Evolutionary conservation across 2,329 filamentous ascomycete species (phyloP).

Genomic region (Orbilia brochopaga): DNA sequence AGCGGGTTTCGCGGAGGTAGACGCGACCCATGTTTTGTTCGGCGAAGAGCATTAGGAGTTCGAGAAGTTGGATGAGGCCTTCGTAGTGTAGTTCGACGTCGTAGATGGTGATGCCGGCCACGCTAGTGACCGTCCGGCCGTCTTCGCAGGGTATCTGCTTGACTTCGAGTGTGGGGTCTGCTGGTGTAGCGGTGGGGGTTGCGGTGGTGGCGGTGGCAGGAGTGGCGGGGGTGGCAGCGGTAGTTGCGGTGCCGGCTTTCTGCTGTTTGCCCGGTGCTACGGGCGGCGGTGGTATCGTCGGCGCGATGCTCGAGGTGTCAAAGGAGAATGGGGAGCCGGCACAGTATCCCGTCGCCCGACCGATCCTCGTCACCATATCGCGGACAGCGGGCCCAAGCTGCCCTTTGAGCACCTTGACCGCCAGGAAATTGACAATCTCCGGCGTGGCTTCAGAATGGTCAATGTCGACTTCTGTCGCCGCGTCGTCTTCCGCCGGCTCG

Average conservation of each 20-base stretch:
- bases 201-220: too few species aligned
- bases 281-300: background rate
- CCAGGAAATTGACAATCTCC: slow-evolving; percentile 48
- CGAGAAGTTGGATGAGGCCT: slow-evolving; percentile 39
- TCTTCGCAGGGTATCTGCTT: slow-evolving; percentile 47
- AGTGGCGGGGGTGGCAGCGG: too few species aligned
- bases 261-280: background rate
- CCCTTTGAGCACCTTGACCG: slow-evolving; percentile 45
- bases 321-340: slow-evolving; percentile 12
- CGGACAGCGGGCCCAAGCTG: slow-evolving; percentile 43
- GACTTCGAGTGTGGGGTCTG: slow-evolving; percentile 27
- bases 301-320: slow-evolving; percentile 1
- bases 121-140: slow-evolving; percentile 39
- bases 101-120: slow-evolving; percentile 48
- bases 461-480: slow-evolving; percentile 45
- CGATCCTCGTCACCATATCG: slow-evolving; percentile 48
- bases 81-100: slow-evolving; percentile 48
- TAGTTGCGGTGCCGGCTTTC: too few species aligned
- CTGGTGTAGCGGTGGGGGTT: too few species aligned
- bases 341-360: slow-evolving; percentile 38
- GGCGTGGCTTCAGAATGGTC: slow-evolving; percentile 47
- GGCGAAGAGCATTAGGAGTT: slow-evolving; percentile 48
- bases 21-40: slow-evolving; percentile 44
- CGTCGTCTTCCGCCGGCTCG: slow-evolving; percentile 23
- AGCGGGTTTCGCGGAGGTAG: slow-evolving; percentile 34